Percentiles rank a stretch among this genome's conserved stretches.
These are phyloP conservation scores for Leucosporidium yakuticum DNA, from an alignment of 768 basidiomycete genomes.

Conservation along the genomic window DNA sequence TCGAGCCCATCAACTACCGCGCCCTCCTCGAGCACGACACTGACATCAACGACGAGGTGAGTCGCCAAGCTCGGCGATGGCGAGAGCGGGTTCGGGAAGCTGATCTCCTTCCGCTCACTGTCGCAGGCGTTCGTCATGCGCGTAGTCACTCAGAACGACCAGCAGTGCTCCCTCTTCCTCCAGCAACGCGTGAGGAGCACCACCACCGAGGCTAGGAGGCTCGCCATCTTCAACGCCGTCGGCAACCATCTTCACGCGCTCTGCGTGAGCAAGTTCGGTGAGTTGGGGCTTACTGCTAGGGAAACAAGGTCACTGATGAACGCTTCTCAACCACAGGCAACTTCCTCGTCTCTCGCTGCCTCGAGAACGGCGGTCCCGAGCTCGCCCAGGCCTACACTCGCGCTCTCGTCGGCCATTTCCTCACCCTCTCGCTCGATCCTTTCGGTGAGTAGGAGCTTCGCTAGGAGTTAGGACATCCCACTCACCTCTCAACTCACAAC, in stretches of 20 bases:
- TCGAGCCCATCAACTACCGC: conserved; percentile 21
- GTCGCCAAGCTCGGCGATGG: not conserved
- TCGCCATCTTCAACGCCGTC: conserved; percentile 13
- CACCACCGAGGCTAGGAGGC: not conserved
- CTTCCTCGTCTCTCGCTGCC: conserved; percentile 33
- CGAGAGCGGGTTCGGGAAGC: not conserved
- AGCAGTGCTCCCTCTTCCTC: conserved; percentile 35
- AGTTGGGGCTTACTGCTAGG: not conserved
- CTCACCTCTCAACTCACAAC: too few relatives aligned
- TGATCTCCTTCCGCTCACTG: not conserved
- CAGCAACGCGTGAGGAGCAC: conserved; percentile 23
- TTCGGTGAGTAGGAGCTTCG: conserved; percentile 5
- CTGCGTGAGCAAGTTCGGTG: conserved; percentile 27
- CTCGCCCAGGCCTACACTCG: conserved; percentile 1
- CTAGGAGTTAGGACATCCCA: too few relatives aligned
- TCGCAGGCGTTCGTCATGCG: conserved; percentile 25
- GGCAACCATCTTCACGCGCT: conserved; percentile 12
- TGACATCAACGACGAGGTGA: conserved; percentile 24
- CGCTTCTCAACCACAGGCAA: conserved; percentile 11
- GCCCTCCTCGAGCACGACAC: conserved; percentile 20
- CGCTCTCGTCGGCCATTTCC: not conserved
- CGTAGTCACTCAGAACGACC: conserved; percentile 25
- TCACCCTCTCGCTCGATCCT: conserved; percentile 21
- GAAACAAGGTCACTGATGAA: not conserved
- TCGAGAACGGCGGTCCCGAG: conserved; percentile 20